Base-by-base conservation (phyloP, 331 rosid genomes). In the Prunus yedoensis region DNA sequence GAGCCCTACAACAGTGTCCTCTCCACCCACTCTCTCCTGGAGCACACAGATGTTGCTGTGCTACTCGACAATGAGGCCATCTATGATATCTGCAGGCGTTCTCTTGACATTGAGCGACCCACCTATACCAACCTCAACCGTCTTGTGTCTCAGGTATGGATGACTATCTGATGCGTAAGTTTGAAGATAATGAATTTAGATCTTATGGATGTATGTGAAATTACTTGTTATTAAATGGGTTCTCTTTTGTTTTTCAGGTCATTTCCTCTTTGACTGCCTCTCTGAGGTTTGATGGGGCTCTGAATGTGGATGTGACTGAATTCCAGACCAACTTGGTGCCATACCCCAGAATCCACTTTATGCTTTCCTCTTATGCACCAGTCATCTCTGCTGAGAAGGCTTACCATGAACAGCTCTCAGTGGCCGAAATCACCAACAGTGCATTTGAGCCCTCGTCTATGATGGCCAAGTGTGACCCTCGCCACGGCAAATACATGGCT, bases 381-480 rank as follows among this genome's bases (percentile, higher is more conserved):
- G 97, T 91, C 30, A 91, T 91, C 78, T 91, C 96, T 3, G 93
- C 96, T 3, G 96, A 91, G 83, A 91, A 91, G 78, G 97, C 97
- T 15, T 89, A 91, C 80, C 97, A 92, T 30, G 97, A 92, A 64
- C 97, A 92, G 30, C 97, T 92, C 14, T 92, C 97, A 0, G 97
- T 92, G 6, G 91, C 97, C 41, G 97, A 92, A 70, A 92, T 92
- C 60, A 92, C 97, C 66, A 92, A 92, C 88, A 92, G 97, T 66
- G 97, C 96, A 1, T 92, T 92, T 10, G 96, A 92, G 81, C 97
- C 97, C 41, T 92, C 97, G 0, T 92, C 97, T 38, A 92, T 92
- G 97, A 92, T 92, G 97, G 97, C 97, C 49, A 92, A 92, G 88
- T 92, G 97, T 27, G 97, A 92, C 15, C 97, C 97, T 54, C 96